phyloP scores from a whole-genome alignment of 2,329 filamentous ascomycete genomes.

The Curvularia sp. region DNA sequence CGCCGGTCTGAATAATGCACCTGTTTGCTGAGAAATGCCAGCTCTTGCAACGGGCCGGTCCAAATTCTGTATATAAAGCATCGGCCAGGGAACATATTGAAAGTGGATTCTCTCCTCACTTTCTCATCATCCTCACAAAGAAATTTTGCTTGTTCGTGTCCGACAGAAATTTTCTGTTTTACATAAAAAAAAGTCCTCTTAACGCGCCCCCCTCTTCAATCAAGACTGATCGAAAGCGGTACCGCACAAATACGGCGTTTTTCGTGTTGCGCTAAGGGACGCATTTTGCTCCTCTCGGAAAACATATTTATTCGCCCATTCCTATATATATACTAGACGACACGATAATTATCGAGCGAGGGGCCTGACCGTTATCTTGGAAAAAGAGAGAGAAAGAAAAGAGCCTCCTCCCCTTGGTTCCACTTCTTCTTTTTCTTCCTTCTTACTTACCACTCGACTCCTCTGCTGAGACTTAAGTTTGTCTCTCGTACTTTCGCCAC shows the following conservation, averaged over 20 bases:
- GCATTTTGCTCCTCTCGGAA: constrained; percentile 16
- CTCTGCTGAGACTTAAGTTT: background rate
- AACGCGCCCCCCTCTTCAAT: background rate
- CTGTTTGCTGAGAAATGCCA: constrained; percentile 34
- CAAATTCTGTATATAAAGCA: constrained; percentile 7
- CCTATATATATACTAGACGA: background rate
- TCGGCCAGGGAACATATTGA: background rate
- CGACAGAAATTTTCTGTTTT: constrained; percentile 1
- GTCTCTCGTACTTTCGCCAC: background rate
- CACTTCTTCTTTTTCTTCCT: background rate
- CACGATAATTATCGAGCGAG: background rate
- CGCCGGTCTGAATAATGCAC: constrained; percentile 26
- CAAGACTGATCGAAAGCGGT: background rate
- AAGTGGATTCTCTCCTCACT: background rate
- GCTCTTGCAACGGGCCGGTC: constrained; percentile 4
- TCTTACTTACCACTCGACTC: background rate
- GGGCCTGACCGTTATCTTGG: background rate
- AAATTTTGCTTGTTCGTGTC: background rate
- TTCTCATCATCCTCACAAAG: background rate
- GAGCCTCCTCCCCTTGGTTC: background rate
- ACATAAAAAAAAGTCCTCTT: background rate
- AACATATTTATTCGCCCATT: constrained; percentile 4
- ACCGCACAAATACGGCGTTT: constrained; percentile 1
- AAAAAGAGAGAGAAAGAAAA: background rate
- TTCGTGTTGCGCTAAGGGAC: constrained; percentile 13